phyloP scores from a whole-genome alignment of 139 green algal species.

The Chlamydomonas asymmetrica region DNA sequence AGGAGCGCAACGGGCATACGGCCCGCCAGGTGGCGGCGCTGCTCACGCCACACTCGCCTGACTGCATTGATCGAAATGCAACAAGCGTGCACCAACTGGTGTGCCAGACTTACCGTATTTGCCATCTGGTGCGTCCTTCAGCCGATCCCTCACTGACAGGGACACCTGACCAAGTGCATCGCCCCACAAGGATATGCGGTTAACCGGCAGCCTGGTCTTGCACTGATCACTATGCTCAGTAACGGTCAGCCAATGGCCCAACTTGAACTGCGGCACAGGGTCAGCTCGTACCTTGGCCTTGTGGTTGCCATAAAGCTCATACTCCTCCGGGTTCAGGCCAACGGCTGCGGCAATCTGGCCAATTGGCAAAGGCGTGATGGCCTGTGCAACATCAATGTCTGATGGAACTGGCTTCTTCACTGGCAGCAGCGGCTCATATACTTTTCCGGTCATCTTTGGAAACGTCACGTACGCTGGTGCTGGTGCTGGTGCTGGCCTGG shows the following conservation, averaged over 20 bases:
- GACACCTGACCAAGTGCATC: background rate
- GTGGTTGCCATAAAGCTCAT: slow-evolving; percentile 78
- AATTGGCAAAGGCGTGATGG: slow-evolving; percentile 71
- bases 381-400: slow-evolving; percentile 94
- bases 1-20: too few relatives aligned
- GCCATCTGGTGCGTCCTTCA: slow-evolving; percentile 53
- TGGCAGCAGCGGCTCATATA: slow-evolving; percentile 28
- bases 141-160: slow-evolving; percentile 55
- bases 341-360: slow-evolving; percentile 73
- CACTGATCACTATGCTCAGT: background rate
- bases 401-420: slow-evolving; percentile 69
- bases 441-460: background rate
- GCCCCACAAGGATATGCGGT: background rate
- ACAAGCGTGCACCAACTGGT: background rate
- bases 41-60: background rate
- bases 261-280: background rate
- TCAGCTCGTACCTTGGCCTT: slow-evolving; percentile 89
- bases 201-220: background rate
- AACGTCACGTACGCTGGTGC: too few relatives aligned
- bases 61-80: background rate
- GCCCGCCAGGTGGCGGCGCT: background rate
- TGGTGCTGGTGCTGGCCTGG: too few relatives aligned
- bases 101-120: slow-evolving; percentile 73
- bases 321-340: slow-evolving; percentile 74
- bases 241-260: background rate